phyloP scores from a whole-genome alignment of 192 early-diverging fungal genomes.

The Cetraspora pellucida region DNA sequence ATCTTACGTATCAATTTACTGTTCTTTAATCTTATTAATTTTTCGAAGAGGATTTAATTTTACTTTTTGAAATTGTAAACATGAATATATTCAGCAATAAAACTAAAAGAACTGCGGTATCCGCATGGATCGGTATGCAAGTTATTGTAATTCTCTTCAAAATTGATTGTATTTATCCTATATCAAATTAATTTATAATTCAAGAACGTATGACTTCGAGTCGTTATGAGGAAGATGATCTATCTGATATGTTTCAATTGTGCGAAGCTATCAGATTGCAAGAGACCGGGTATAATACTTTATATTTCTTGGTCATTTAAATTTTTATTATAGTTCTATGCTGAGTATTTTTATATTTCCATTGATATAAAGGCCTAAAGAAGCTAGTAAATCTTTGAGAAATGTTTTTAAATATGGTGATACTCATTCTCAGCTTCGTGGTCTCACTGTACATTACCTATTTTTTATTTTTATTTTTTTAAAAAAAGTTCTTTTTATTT shows the following conservation, averaged over 20 bases:
- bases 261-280: constrained; percentile 25
- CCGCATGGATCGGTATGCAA: constrained; percentile 28
- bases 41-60: too few relatives aligned
- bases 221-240: constrained; percentile 14
- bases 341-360: background rate
- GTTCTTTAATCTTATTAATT: too few relatives aligned
- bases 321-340: background rate
- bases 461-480: background rate
- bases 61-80: too few relatives aligned
- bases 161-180: background rate
- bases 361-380: constrained; percentile 17
- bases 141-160: background rate
- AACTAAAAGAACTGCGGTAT: constrained; percentile 19
- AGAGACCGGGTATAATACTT: background rate
- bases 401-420: constrained; percentile 19
- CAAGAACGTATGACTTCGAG: constrained; percentile 20
- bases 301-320: background rate
- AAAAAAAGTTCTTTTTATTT: background rate
- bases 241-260: constrained; percentile 21
- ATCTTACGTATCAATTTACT: too few relatives aligned
- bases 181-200: background rate
- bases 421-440: constrained; percentile 22
- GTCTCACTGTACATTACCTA: background rate
- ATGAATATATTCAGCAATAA: too few relatives aligned
- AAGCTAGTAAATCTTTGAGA: constrained; percentile 21